Base-by-base conservation (phyloP, 148 eudicot species). In the Rhododendron williamsianum region DNA sequence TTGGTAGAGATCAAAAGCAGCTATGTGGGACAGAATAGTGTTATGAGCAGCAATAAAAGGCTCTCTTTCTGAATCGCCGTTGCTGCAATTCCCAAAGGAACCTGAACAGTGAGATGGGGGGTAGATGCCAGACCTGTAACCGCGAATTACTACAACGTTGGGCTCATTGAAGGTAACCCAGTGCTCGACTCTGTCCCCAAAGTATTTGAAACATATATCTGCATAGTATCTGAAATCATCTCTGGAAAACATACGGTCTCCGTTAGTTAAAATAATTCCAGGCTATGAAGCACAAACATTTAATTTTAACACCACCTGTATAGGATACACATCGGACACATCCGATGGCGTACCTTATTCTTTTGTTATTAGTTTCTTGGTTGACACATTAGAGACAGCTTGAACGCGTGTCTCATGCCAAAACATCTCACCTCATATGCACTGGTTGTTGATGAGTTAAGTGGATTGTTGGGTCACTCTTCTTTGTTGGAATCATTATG, bases 101-200 rank as follows among this genome's bases (percentile, higher is more conserved):
- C 86, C 89, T 4, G 95, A 94, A 80, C 98, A 93, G 54, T 90
- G 90, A 46, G 90, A 86, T 36, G 98, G 98, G 54, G 98, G 98
- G 87, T 87, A 92, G 41, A 60, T 25, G 46, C 95, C 98, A 0
- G 71, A 83, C 67, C 94, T 90, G 83, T 93, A 94, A 33, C 94
- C 94, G 18, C 84, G 78, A 76, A 83, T 80, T 2, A 76, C 94
- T 77, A 85, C 82, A 35, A 91, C 86, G 58, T 93, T 94, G 5
- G 97, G 94, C 85, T 94, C 97, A 54, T 94, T 94, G 88, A 94
- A 88, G 77, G 97, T 94, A 23, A 65, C 89, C 97, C 95, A 93
- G 51, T 90, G 77, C 74, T 92, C 91, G 52, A 94, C 97, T 82
- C 94, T 85, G 79, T 94, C 91, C 63, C 94, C 94, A 56, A 91